Conservation (phyloP, 345 rosid species). For the Heritiera littoralis region DNA sequence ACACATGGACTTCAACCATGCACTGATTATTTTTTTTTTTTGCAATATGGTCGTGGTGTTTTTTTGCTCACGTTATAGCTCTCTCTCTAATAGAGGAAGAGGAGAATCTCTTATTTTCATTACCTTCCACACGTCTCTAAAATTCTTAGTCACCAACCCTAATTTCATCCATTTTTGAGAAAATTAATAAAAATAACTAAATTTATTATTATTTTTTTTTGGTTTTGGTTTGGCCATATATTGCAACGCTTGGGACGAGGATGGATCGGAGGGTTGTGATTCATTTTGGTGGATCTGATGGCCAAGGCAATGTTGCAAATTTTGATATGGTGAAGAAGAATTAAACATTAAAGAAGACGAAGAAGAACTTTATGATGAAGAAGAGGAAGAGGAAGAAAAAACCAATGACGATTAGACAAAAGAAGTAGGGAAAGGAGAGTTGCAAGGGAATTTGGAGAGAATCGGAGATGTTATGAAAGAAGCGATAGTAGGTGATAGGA, state of each 20-base stretch:
- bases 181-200: too few relatives aligned
- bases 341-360: slow-evolving; percentile 38
- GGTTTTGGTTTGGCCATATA: too few relatives aligned
- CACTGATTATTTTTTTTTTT: too few relatives aligned
- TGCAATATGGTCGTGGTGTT: too few relatives aligned
- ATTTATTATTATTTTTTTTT: too few relatives aligned
- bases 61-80: too few relatives aligned
- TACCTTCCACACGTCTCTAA: too few relatives aligned
- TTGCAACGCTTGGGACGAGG: slow-evolving; percentile 3
- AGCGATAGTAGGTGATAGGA: slow-evolving; percentile 26
- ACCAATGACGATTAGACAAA: slow-evolving; percentile 31
- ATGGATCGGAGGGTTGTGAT: slow-evolving; percentile 43
- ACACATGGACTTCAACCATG: too few relatives aligned
- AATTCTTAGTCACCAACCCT: too few relatives aligned
- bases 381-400: slow-evolving; percentile 41
- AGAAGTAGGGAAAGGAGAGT: slow-evolving; percentile 14
- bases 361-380: slow-evolving; percentile 44
- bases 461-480: slow-evolving; percentile 16
- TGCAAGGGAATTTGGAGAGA: slow-evolving; percentile 35
- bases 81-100: too few relatives aligned
- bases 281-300: slow-evolving; percentile 71
- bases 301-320: slow-evolving; percentile 61
- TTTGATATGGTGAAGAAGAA: slow-evolving; percentile 47
- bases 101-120: too few relatives aligned
- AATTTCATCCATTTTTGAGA: too few relatives aligned